Percentiles rank a stretch among this genome's conserved stretches.
Evolutionary conservation across 495 filamentous ascomycete species (phyloP).

Genomic region (Hypoxylon subgilvum): DNA sequence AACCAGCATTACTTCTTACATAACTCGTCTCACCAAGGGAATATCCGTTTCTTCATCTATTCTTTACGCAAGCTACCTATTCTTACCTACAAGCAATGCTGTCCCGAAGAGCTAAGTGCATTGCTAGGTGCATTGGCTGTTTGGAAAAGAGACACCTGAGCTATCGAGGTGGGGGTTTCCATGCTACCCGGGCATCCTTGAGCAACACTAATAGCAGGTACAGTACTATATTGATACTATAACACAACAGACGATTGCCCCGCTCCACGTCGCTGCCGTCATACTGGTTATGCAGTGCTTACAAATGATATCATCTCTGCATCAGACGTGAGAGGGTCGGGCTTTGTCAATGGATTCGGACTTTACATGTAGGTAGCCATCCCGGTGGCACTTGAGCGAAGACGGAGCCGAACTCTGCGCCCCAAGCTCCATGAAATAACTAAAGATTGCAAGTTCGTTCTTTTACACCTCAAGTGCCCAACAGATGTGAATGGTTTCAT

Average conservation of each 20-base stretch:
- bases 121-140: too few species aligned
- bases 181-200: too few species aligned
- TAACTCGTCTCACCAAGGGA: constrained; percentile 26
- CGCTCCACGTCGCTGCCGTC: constrained; percentile 37
- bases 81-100: constrained; percentile 3
- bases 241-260: too few species aligned
- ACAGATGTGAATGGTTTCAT: too few species aligned
- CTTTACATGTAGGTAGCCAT: too few species aligned
- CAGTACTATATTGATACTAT: too few species aligned
- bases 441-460: too few species aligned
- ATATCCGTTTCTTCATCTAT: background rate
- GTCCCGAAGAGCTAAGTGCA: too few species aligned
- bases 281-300: constrained; percentile 31
- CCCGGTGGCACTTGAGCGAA: constrained; percentile 14
- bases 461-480: too few species aligned
- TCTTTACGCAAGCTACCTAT: background rate
- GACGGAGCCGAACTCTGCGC: constrained; percentile 9
- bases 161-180: constrained; percentile 20
- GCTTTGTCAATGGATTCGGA: constrained; percentile 15
- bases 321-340: constrained; percentile 24
- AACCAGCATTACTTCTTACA: constrained; percentile 16
- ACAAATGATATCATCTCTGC: constrained; percentile 43
- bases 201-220: too few species aligned
- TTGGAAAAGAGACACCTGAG: constrained; percentile 16
- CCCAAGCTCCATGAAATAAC: too few species aligned